These are phyloP conservation scores for Kodamaea leandrae DNA, from an alignment of 805 yeast species.

Conservation along the genomic window DNA sequence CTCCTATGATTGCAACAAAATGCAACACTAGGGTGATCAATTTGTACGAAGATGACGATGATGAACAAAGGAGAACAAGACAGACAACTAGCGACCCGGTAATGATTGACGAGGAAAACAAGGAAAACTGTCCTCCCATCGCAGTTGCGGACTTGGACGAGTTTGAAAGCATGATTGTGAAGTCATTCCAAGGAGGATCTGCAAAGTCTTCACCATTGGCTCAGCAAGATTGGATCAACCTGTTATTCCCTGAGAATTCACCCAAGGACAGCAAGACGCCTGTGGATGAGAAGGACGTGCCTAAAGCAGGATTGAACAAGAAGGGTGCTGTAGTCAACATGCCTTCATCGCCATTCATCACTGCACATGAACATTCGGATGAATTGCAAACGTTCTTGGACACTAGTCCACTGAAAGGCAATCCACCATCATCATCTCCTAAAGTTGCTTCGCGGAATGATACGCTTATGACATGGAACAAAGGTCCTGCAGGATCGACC, in stretches of 20 bases:
- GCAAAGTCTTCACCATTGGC: slow-evolving; percentile 36
- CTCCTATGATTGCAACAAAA: slow-evolving; percentile 54
- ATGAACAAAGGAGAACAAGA: slow-evolving; percentile 1
- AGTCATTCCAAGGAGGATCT: slow-evolving; percentile 18
- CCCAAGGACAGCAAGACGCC: slow-evolving; percentile 26
- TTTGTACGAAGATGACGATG: slow-evolving; percentile 32
- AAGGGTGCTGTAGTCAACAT: slow-evolving; percentile 29
- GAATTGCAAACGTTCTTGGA: slow-evolving; percentile 17
- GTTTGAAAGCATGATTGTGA: slow-evolving; percentile 25
- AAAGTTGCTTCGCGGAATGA: slow-evolving; percentile 35
- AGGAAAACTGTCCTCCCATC: slow-evolving; percentile 26
- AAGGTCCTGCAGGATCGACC: slow-evolving; percentile 18
- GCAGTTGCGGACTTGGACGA: slow-evolving; percentile 15
- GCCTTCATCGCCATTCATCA: slow-evolving; percentile 42
- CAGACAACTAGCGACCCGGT: slow-evolving; percentile 1
- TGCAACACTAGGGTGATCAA: slow-evolving; percentile 53
- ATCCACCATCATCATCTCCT: slow-evolving; percentile 28
- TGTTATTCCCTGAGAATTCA: slow-evolving; percentile 42
- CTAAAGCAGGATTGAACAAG: slow-evolving; percentile 19
- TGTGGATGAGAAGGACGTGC: slow-evolving; percentile 14
- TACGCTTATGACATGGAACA: slow-evolving; percentile 29
- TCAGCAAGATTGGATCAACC: slow-evolving; percentile 43
- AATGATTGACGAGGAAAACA: slow-evolving; percentile 28
- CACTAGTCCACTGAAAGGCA: slow-evolving; percentile 10
- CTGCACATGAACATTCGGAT: slow-evolving; percentile 15